Evolutionary conservation across 345 rosid species (phyloP).

Genomic region (Eucalyptus erythrocorys): DNA sequence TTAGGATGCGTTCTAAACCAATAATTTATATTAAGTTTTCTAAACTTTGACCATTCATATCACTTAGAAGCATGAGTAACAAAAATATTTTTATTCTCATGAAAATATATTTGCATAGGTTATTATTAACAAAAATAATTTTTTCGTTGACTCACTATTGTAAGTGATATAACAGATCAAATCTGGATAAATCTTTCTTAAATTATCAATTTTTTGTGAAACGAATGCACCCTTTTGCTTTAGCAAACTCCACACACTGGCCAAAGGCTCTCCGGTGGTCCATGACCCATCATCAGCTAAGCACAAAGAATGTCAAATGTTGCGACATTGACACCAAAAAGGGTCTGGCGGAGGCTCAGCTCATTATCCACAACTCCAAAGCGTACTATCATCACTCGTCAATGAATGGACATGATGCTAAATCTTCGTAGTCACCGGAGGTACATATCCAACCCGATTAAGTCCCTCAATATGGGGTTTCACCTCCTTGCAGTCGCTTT

Average conservation of each 20-base stretch:
- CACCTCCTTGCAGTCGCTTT: background rate
- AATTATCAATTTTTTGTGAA: background rate
- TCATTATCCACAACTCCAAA: background rate
- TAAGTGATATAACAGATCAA: background rate
- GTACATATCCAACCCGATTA: background rate
- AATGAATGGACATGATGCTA: background rate
- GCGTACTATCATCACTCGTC: background rate
- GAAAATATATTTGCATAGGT: background rate
- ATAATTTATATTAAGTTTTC: background rate
- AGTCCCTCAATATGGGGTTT: background rate
- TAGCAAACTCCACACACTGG: background rate
- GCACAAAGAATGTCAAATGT: background rate
- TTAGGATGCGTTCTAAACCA: background rate
- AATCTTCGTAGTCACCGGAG: background rate
- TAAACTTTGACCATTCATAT: background rate
- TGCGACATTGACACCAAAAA: background rate
- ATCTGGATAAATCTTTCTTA: background rate
- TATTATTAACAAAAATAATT: background rate
- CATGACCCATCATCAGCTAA: background rate
- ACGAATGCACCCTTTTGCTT: background rate
- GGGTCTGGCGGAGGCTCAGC: background rate
- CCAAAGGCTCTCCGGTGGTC: background rate
- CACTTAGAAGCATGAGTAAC: background rate
- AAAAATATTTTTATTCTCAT: background rate
- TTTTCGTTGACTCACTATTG: background rate